Conservation (phyloP, 768 basidiomycete species). For the Russula sp. region DNA sequence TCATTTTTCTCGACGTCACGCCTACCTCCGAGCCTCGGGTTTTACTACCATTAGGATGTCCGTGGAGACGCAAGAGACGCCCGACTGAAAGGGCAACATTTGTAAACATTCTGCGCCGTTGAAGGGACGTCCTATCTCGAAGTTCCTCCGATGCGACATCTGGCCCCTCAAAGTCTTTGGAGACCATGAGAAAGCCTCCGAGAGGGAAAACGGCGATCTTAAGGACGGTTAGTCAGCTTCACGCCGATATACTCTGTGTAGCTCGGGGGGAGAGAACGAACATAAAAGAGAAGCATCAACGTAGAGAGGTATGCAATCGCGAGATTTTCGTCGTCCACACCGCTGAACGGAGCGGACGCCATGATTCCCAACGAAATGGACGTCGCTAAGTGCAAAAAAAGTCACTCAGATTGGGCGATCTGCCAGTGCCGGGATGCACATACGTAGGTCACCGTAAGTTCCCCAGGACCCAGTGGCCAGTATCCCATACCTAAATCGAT, state of each 20-base stretch:
- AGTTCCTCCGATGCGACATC: too few species aligned
- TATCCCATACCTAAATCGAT: conserved; percentile 69
- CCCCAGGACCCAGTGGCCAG: conserved; percentile 66
- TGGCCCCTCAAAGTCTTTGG: too few species aligned
- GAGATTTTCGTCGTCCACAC: conserved; percentile 52
- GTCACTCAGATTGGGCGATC: neutral
- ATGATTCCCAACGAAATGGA: conserved; percentile 64
- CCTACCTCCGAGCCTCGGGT: neutral
- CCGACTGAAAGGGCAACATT: neutral
- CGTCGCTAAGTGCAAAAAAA: conserved; percentile 46
- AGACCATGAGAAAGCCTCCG: too few species aligned
- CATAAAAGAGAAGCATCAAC: conserved; percentile 58
- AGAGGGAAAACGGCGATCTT: conserved; percentile 67
- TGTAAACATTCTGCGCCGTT: too few species aligned
- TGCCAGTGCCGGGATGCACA: conserved; percentile 31
- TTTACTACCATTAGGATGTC: neutral
- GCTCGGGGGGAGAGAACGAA: conserved; percentile 35
- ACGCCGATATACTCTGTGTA: neutral
- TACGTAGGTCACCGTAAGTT: conserved; percentile 71
- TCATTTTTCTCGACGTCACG: neutral
- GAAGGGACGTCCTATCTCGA: too few species aligned
- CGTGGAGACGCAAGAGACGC: neutral
- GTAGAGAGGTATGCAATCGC: conserved; percentile 67
- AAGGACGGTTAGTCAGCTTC: neutral
- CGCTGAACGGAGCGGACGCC: conserved; percentile 57